Percentiles rank a stretch among this genome's conserved stretches.
phyloP scores from a whole-genome alignment of 2,329 filamentous ascomycete genomes.

The Penicillium sp. region DNA sequence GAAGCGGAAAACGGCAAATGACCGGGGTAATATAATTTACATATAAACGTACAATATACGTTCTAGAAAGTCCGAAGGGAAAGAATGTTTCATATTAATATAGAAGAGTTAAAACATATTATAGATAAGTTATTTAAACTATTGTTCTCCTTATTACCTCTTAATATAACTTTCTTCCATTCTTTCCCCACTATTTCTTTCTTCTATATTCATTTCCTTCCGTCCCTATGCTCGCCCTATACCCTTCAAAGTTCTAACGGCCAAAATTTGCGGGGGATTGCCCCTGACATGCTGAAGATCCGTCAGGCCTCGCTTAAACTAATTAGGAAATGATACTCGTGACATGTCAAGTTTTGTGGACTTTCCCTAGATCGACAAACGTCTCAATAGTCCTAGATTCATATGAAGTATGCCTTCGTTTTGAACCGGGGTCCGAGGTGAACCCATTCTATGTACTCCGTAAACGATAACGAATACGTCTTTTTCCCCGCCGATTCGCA shows the following conservation, averaged over 20 bases:
- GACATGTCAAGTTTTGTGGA: slow-evolving; percentile 3
- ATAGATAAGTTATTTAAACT: too few relatives aligned
- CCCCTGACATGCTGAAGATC: slow-evolving; percentile 7
- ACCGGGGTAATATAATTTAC: too few relatives aligned
- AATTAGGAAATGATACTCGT: slow-evolving; percentile 15
- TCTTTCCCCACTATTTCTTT: too few relatives aligned
- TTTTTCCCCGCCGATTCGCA: neutral
- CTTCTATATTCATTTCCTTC: neutral
- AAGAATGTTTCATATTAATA: too few relatives aligned
- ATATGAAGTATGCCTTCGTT: slow-evolving; percentile 4
- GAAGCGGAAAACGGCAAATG: too few relatives aligned
- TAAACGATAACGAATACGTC: slow-evolving; percentile 8
- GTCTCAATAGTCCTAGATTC: neutral
- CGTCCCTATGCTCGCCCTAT: too few relatives aligned
- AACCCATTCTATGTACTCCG: neutral
- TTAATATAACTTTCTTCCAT: too few relatives aligned
- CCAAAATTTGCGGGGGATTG: slow-evolving; percentile 6
- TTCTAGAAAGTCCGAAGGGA: too few relatives aligned
- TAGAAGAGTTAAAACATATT: too few relatives aligned
- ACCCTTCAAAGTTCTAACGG: too few relatives aligned
- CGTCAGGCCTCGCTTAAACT: slow-evolving; percentile 16
- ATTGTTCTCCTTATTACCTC: too few relatives aligned
- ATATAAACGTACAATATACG: too few relatives aligned
- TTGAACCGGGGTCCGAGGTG: slow-evolving; percentile 3
- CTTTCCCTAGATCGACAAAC: neutral